A percentile compares a stretch with the other conserved stretches of the same genome.
phyloP scores from a whole-genome alignment of 345 rosid genomes.

The Orychophragmus violaceus region DNA sequence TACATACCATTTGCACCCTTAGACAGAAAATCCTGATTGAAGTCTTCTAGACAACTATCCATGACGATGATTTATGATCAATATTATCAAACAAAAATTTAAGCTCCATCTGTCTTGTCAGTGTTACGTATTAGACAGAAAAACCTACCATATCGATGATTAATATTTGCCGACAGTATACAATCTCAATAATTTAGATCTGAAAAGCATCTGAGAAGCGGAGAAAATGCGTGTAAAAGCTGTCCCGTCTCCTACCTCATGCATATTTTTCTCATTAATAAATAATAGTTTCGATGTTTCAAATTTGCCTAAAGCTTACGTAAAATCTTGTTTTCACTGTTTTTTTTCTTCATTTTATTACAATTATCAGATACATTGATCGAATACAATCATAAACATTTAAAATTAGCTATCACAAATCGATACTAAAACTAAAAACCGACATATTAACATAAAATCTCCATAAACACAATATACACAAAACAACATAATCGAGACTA shows the following conservation, averaged over 20 bases:
- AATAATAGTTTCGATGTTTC: not conserved
- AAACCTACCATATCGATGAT: not conserved
- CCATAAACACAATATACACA: no score
- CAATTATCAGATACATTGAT: no score
- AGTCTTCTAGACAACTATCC: not conserved
- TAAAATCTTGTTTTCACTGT: no score
- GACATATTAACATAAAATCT: no score
- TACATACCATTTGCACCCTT: no score
- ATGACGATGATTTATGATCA: not conserved
- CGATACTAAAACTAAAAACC: no score
- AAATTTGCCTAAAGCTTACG: not conserved
- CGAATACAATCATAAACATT: no score
- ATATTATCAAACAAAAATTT: not conserved
- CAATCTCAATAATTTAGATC: not conserved
- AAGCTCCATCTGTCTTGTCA: not conserved
- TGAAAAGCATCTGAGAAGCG: not conserved
- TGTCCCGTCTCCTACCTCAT: not conserved
- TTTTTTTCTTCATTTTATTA: no score
- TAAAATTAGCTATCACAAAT: no score
- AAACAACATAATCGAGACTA: no score
- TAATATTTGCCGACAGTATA: not conserved
- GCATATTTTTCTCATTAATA: not conserved
- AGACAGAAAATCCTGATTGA: not conserved
- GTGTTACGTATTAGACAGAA: not conserved
- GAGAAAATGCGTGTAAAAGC: slow-evolving; percentile 1